Base-by-base conservation (phyloP, 2,329 filamentous ascomycete genomes). In the Hysterium pulicare region DNA sequence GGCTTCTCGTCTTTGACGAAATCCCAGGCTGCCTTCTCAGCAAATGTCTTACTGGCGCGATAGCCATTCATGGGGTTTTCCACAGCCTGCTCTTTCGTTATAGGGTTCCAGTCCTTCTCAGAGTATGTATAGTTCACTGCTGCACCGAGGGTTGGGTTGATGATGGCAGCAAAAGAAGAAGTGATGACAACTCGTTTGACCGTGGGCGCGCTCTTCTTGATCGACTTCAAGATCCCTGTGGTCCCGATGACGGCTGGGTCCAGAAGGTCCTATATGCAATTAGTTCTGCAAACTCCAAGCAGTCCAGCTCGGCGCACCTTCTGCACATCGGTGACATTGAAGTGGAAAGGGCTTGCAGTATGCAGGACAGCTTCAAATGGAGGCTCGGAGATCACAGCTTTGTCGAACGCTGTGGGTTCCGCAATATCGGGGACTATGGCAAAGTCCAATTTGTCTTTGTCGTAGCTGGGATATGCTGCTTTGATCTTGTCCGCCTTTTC, bases 141-240 rank as follows among this genome's bases (percentile, higher is more conserved):
- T 45, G 61, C 62, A 19, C 77, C 78, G 50, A 82, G 79, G 57
- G 69, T 73, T 0, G 68, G 46, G 50, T 84, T 71, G 37, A 84
- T 54, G 15, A 86, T 82, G 0, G 81, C 72, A n/a, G 82, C 83
- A 53, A 86, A 86, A 2, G 81, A 85, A 3, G 81, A 84, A 0
- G 82, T 86, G 49, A 86, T 76, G 33, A 82, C 82, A 11, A 94
- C 84, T 46, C 83, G 78, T 69, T 83, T 87, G 40, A 94, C 86
- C 59, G 61, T 78, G 50, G 81, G 79, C 2, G 80, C 79, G 44
- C 68, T 70, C 53, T 76, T 75, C 62, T 82, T 82, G 61, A 83
- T 76, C 1, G 77, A 76, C 50, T 78, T 80, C 47, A 84, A 61
- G 39, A 84, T 78, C 10, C 79, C 79, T 0, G 76, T 81, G 0